Evolutionary conservation across 2,329 filamentous ascomycete species (phyloP), one percentile per base, ranked within the genome.

Genomic region (Mycosphaerella sp.): DNA sequence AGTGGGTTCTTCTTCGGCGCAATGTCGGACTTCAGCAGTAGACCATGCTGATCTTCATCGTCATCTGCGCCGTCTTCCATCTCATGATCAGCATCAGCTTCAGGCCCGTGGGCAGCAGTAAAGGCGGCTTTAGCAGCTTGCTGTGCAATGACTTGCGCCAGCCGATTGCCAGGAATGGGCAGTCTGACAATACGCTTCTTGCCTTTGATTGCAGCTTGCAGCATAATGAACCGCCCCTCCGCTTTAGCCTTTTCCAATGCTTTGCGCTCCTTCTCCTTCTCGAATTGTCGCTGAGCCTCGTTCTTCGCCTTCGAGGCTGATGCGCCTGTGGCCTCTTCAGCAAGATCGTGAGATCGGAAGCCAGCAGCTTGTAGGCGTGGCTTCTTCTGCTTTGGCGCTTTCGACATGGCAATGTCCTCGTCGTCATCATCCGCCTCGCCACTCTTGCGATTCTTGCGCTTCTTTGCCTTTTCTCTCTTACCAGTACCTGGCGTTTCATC

Each of bases 201-300:
- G 32, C 67, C 68, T 49, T 70, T 70, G 62, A 76, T 70, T 13
- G 68, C 66, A 12, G 73, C 74, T 43, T 69, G 68, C n/a, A 75
- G 67, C 49, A 73, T 66, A 44, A 74, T 72, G 49, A 68, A 74
- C 0, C 73, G 66, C 27, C 74, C 73, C 21, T 74, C 68, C 10
- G 68, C 69, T 53, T 67, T 68, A 1, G 67, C 62, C 64, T 71
- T 63, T 58, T 73, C 64, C 2, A 70, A 57, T 1, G 67, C 65
- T 42, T 68, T 68, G 6, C 63, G 61, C 56, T 76, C 69, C 41
- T 75, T 69, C 56, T 75, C 70, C 46, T 71, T 72, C 53, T 74
- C 70, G 50, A 73, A 77, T 49, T 77, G 71, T 41, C 71, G 67
- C 8, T 72, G 72, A 8, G 73, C 70, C 21, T 70, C 68, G 39